Percentiles rank a stretch among this genome's conserved stretches.
Conservation (phyloP, 768 basidiomycete species). For the Hemileccinum impolitum region DNA sequence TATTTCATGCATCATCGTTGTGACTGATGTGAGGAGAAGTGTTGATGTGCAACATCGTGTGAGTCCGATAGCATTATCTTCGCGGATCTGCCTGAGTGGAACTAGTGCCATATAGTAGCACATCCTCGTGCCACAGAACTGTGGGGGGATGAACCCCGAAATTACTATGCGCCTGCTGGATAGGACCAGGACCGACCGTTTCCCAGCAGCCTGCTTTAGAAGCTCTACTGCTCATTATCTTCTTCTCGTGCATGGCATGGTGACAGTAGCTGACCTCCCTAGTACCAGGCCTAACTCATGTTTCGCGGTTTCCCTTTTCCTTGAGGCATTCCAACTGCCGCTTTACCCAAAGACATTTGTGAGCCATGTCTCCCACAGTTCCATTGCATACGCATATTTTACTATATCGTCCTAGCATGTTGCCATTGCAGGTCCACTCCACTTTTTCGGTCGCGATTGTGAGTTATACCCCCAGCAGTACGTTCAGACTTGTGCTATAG, state of each 20-base stretch:
- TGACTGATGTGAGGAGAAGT: background rate
- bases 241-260: background rate
- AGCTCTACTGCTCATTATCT: background rate
- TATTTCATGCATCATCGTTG: background rate
- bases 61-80: too few species aligned
- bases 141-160: background rate
- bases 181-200: background rate
- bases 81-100: background rate
- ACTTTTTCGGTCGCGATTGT: too few species aligned
- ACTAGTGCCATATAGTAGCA: background rate
- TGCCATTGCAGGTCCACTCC: too few species aligned
- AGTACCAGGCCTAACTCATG: too few species aligned
- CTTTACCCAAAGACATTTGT: too few species aligned
- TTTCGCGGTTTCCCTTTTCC: background rate
- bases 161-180: background rate
- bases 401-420: too few species aligned
- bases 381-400: too few species aligned
- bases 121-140: background rate
- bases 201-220: background rate
- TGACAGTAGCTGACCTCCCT: background rate
- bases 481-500: too few species aligned
- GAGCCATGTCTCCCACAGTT: too few species aligned
- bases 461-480: too few species aligned
- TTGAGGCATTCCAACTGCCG: background rate
- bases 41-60: background rate